These are phyloP conservation scores for Acarospora socialis DNA, from an alignment of 2,329 filamentous ascomycete genomes.

Conservation along the genomic window DNA sequence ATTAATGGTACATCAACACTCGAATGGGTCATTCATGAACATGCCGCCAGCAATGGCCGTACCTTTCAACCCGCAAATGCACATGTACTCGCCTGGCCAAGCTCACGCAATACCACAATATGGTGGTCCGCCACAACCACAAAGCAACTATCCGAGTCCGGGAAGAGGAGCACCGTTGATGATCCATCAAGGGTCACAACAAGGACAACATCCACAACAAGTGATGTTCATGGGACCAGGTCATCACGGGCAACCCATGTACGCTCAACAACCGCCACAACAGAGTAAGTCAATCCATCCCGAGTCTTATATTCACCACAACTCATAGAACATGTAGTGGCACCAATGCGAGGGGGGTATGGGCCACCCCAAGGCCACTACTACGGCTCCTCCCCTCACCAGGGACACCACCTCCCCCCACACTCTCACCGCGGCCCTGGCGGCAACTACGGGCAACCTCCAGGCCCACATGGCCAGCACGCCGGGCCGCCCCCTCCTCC, in stretches of 20 bases:
- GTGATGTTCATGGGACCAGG: conserved; percentile 63
- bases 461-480: too few relatives aligned
- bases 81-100: conserved; percentile 66
- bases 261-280: conserved; percentile 53
- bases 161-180: conserved; percentile 79
- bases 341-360: conserved; percentile 44
- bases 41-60: conserved; percentile 56
- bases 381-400: conserved; percentile 51
- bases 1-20: conserved; percentile 71
- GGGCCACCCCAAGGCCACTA: conserved; percentile 46
- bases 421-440: conserved; percentile 42
- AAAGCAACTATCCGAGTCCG: conserved; percentile 77
- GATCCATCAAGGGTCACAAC: conserved; percentile 87
- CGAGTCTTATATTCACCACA: conserved; percentile 19
- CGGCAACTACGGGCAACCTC: conserved; percentile 40
- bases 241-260: conserved; percentile 62
- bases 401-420: conserved; percentile 46
- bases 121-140: conserved; percentile 34
- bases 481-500: too few relatives aligned
- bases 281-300: conserved; percentile 49
- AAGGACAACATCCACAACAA: conserved; percentile 57
- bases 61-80: conserved; percentile 57
- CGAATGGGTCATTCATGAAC: conserved; percentile 54
- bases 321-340: conserved; percentile 36
- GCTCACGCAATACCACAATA: conserved; percentile 51